A percentile compares a stretch with the other conserved stretches of the same genome.
Conservation (phyloP, 2,329 filamentous ascomycete species). For the Aspergillus sp. region DNA sequence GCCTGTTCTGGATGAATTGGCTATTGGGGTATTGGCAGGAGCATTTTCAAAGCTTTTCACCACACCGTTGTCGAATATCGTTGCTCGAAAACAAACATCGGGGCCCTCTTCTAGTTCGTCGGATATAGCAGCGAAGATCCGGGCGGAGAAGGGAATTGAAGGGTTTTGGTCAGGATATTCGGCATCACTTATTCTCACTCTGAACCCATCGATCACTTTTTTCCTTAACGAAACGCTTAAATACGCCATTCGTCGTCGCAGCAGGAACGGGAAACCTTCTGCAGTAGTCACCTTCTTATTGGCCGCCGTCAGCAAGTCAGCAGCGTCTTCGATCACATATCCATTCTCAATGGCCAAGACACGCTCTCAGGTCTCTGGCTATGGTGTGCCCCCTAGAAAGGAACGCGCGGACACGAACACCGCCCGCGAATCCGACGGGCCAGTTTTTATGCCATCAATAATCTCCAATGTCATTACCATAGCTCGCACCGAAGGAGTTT, state of each 20-base stretch:
- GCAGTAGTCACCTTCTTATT: constrained; percentile 61
- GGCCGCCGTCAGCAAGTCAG: constrained; percentile 75
- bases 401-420: constrained; percentile 23
- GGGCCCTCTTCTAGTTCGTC: constrained; percentile 37
- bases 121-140: constrained; percentile 65
- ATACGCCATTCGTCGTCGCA: constrained; percentile 56
- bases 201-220: constrained; percentile 86
- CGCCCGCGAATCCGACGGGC: constrained; percentile 8
- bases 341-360: constrained; percentile 85
- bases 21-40: constrained; percentile 68
- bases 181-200: constrained; percentile 72
- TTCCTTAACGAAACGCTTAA: constrained; percentile 74
- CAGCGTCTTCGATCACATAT: constrained; percentile 76
- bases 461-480: constrained; percentile 63
- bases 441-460: constrained; percentile 50
- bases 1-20: constrained; percentile 69
- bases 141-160: constrained; percentile 65
- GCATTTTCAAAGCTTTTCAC: constrained; percentile 74
- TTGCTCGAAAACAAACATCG: constrained; percentile 76
- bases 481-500: constrained; percentile 63
- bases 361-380: constrained; percentile 61
- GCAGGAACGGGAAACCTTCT: constrained; percentile 54
- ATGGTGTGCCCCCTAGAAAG: constrained; percentile 22
- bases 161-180: constrained; percentile 91
- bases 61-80: constrained; percentile 77